Base-by-base conservation (phyloP, 208 protist species). In the Balamuthia mandrillaris region DNA sequence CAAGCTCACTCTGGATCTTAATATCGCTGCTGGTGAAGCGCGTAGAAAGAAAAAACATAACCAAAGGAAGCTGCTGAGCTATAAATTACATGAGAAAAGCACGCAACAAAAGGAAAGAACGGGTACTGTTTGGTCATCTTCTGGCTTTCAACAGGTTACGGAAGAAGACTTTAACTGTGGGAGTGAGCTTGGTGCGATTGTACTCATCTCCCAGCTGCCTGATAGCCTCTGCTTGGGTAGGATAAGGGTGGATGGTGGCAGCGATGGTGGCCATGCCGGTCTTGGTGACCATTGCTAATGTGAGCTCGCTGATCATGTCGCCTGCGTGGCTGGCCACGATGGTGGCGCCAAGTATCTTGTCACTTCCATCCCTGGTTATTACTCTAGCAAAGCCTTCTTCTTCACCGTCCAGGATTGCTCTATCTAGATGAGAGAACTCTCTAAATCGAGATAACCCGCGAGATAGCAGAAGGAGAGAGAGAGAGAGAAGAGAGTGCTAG, bases 301-400 rank as follows among this genome's bases (percentile, higher is more conserved):
- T 89, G 2, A 91, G 5, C 83, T 91, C 87, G 42, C 51, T 70
- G 35, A 91, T 88, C 31, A 91, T 74, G 21, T 91, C 87, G 24
- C 89, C 89, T 24, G 89, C 89, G 35, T 88, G 27, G 12, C 31
- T 18, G 1, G 84, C 87, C n/a, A 90, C 84, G 49, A 91, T 84
- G n/a, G 89, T 91, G 1, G 49, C 87, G 33, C 89, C 89, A 2
- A 91, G 12, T 39, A 91, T 74, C 7, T 77, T 51, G 44, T 77
- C 84, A 1, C 9, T 75, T 29, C 75, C 85, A 44, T 88, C 49
- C 29, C 37, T 21, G 2, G 21, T 58, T 70, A 18, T 29, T 18
- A 74, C 77, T 3, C 82, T 45, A 51, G 89, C 85, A 68, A 91
- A 88, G 16, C 88, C 89, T 3, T 60, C 66, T 5, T 35, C 44